Conservation (phyloP, 148 eudicot genomes). For the Heliosperma pusillum region DNA sequence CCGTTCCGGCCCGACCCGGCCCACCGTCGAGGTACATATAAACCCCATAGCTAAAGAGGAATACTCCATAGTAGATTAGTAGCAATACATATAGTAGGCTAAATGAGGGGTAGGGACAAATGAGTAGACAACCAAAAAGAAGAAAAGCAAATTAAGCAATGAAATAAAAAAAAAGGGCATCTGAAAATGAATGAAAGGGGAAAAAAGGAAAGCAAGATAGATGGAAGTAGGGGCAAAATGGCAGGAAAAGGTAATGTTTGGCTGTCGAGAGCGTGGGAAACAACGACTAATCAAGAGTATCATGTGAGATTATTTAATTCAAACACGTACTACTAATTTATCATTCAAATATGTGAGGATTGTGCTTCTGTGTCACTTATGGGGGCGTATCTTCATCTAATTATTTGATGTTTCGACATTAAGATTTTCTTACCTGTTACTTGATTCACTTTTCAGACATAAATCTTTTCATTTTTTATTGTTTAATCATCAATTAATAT, state of each 20-base stretch:
- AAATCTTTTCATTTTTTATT: not conserved
- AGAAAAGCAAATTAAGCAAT: not conserved
- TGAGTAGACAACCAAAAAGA: not conserved
- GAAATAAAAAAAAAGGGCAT: not conserved
- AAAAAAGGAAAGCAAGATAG: not conserved
- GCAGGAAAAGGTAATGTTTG: slow-evolving; percentile 1
- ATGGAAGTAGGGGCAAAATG: not conserved
- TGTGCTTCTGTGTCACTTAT: too few relatives aligned
- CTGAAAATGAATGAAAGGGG: not conserved
- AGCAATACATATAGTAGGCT: too few relatives aligned
- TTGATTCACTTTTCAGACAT: not conserved
- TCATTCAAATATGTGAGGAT: not conserved
- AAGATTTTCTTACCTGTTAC: not conserved
- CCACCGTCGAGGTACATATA: too few relatives aligned
- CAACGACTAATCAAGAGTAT: not conserved
- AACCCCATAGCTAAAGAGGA: too few relatives aligned
- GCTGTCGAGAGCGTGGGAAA: slow-evolving; percentile 10
- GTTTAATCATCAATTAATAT: too few relatives aligned
- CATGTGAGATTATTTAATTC: not conserved
- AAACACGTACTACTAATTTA: not conserved
- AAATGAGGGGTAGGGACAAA: not conserved
- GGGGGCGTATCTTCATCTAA: slow-evolving; percentile 5
- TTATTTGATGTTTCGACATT: not conserved
- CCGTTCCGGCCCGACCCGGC: too few relatives aligned
- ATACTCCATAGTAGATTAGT: too few relatives aligned